phyloP scores from a whole-genome alignment of 1,284 basidiomycete genomes.

The Ceratobasidium sp. region DNA sequence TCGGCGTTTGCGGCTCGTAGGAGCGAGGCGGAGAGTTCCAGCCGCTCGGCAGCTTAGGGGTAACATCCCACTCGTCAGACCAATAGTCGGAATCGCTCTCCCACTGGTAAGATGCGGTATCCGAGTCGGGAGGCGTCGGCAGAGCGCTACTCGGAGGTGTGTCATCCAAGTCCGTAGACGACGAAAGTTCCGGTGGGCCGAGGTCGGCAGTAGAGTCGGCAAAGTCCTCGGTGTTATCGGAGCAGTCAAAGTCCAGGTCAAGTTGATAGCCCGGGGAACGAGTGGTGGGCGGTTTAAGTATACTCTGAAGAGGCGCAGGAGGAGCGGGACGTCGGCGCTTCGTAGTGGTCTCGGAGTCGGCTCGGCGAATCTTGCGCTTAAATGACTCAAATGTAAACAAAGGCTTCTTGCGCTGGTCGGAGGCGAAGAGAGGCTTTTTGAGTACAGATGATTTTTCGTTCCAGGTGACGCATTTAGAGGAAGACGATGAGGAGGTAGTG shows the following conservation, averaged over 20 bases:
- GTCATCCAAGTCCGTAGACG: slow-evolving; percentile 1
- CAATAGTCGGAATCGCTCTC: slow-evolving; percentile 2
- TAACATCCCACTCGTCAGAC: neutral
- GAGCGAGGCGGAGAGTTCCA: slow-evolving; percentile 3
- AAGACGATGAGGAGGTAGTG: neutral
- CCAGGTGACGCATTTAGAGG: neutral
- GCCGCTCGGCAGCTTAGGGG: neutral
- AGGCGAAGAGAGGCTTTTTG: neutral
- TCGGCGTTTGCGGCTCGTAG: neutral
- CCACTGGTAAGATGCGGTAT: neutral
- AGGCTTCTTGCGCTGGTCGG: neutral
- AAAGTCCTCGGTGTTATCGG: neutral
- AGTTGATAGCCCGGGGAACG: neutral
- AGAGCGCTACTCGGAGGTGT: neutral
- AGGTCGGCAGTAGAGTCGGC: neutral
- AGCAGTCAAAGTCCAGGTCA: neutral
- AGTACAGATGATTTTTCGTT: too few species aligned
- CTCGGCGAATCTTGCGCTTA: neutral
- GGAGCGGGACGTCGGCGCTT: neutral
- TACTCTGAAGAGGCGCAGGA: neutral
- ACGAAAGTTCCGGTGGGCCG: neutral
- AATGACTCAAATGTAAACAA: neutral
- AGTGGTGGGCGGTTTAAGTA: slow-evolving; percentile 13
- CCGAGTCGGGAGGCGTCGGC: neutral
- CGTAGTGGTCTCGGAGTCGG: neutral